These are phyloP conservation scores for Tulasnella sp. DNA, from an alignment of 768 basidiomycete genomes.

Conservation along the genomic window DNA sequence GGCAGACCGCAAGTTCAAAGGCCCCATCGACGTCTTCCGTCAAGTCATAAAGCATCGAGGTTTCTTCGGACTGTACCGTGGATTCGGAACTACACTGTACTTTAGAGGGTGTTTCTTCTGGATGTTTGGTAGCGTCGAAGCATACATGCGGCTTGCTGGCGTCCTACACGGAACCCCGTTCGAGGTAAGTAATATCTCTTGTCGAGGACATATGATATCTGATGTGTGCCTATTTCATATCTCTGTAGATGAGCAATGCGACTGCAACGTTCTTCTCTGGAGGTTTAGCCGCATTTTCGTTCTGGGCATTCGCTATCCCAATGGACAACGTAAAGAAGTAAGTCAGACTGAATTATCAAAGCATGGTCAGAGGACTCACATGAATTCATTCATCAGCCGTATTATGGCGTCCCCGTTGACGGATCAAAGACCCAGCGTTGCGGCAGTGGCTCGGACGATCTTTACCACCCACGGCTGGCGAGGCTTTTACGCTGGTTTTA, in stretches of 20 bases:
- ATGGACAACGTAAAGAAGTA: constrained; percentile 81
- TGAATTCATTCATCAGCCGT: constrained; percentile 36
- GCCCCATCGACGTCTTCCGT: constrained; percentile 56
- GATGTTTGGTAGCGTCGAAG: constrained; percentile 70
- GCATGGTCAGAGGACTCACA: constrained; percentile 12
- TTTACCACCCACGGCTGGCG: constrained; percentile 44
- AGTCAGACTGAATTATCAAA: constrained; percentile 25
- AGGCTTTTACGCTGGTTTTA: constrained; percentile 60
- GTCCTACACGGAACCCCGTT: constrained; percentile 50
- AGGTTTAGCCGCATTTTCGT: constrained; percentile 53
- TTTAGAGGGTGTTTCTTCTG: constrained; percentile 70
- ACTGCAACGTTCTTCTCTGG: constrained; percentile 59
- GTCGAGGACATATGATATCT: not conserved
- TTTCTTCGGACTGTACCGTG: constrained; percentile 60
- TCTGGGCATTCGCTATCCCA: constrained; percentile 63
- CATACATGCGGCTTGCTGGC: constrained; percentile 53
- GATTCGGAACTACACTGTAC: constrained; percentile 61
- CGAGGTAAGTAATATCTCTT: constrained; percentile 37
- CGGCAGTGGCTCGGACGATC: constrained; percentile 45
- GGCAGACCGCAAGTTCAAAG: constrained; percentile 47
- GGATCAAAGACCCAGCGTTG: constrained; percentile 40
- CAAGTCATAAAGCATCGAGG: constrained; percentile 60
- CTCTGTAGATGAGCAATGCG: constrained; percentile 51
- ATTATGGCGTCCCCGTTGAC: constrained; percentile 52
- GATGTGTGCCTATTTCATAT: not conserved